phyloP scores from a whole-genome alignment of 2,329 filamentous ascomycete genomes.

The Sclerotinia borealis region DNA sequence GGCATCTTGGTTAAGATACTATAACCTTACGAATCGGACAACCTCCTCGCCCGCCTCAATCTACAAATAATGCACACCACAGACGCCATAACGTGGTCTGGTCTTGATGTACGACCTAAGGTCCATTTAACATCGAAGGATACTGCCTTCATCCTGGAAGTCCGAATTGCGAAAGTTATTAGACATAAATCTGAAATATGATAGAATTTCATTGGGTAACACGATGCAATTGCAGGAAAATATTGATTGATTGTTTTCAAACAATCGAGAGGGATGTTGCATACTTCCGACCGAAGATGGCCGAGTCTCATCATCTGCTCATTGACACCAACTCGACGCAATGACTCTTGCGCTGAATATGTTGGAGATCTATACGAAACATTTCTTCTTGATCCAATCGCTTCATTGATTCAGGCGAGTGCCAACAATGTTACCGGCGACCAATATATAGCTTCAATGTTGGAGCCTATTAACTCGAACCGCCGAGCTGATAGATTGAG shows the following conservation, averaged over 20 bases:
- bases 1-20: slow-evolving; percentile 5
- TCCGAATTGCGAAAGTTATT: not conserved
- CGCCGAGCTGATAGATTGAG: not conserved
- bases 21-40: not conserved
- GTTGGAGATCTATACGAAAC: not conserved
- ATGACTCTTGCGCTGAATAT: not conserved
- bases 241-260: slow-evolving; percentile 13
- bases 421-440: not conserved
- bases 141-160: not conserved
- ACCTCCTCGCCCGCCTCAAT: not conserved
- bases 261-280: slow-evolving; percentile 9
- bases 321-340: not conserved
- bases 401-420: not conserved
- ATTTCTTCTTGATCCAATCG: not conserved
- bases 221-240: not conserved
- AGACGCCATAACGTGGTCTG: slow-evolving; percentile 4
- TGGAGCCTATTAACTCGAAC: not conserved
- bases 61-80: not conserved
- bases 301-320: slow-evolving; percentile 11
- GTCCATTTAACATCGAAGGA: not conserved
- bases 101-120: not conserved
- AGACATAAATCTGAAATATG: not conserved
- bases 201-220: not conserved
- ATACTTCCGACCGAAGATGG: slow-evolving; percentile 9
- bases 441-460: not conserved